These are phyloP conservation scores for Paspalum notatum DNA, from an alignment of 176 grass and related monocot species.

Conservation along the genomic window DNA sequence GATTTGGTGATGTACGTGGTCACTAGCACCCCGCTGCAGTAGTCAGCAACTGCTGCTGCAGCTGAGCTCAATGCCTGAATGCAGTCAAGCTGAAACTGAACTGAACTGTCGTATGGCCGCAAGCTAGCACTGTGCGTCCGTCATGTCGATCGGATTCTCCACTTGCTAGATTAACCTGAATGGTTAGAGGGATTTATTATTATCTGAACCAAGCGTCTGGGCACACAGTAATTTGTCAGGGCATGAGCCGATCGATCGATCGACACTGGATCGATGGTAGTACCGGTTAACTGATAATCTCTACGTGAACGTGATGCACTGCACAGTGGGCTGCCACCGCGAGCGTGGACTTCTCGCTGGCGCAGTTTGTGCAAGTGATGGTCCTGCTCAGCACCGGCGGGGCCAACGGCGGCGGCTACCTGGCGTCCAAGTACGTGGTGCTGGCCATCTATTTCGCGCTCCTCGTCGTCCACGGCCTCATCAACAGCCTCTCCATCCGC, in stretches of 20 bases:
- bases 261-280: too few species aligned
- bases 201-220: background rate
- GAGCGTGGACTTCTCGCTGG: slow-evolving; percentile 56
- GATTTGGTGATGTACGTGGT: background rate
- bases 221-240: background rate
- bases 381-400: slow-evolving; percentile 57
- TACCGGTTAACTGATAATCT: too few species aligned
- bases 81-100: background rate
- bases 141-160: background rate
- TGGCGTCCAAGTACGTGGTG: slow-evolving; percentile 58
- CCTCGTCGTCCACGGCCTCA: slow-evolving; percentile 50
- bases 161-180: background rate
- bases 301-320: too few species aligned
- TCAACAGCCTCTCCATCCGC: slow-evolving; percentile 53
- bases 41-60: slow-evolving; percentile 7
- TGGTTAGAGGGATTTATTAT: background rate
- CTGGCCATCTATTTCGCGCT: slow-evolving; percentile 46
- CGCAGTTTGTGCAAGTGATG: slow-evolving; percentile 61
- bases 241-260: too few species aligned
- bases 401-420: slow-evolving; percentile 53
- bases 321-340: slow-evolving; percentile 45
- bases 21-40: background rate
- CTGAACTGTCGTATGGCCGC: background rate
- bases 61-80: background rate
- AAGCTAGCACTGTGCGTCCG: background rate